These are phyloP conservation scores for Aspergillus jensenii DNA, from an alignment of 2,329 filamentous ascomycete genomes.

Conservation along the genomic window DNA sequence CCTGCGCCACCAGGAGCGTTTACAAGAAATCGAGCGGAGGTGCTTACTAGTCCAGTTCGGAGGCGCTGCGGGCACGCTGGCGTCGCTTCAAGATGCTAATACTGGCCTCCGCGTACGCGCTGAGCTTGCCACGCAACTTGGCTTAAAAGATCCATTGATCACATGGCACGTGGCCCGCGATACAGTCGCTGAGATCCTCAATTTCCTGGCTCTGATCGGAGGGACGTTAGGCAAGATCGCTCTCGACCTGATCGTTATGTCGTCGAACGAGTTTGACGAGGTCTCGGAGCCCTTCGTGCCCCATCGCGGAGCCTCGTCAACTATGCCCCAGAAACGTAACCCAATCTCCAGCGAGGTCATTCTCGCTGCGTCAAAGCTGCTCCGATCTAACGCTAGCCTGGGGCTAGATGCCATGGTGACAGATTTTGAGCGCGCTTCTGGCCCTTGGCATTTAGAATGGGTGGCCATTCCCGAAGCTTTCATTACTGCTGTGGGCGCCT, in stretches of 20 bases:
- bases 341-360: constrained; percentile 60
- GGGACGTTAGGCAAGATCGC: constrained; percentile 57
- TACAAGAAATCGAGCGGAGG: constrained; percentile 48
- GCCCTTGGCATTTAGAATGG: constrained; percentile 62
- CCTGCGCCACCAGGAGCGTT: constrained; percentile 49
- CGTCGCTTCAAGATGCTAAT: constrained; percentile 50
- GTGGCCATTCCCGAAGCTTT: constrained; percentile 56
- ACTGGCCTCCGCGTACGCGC: constrained; percentile 52
- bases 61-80: constrained; percentile 56
- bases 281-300: constrained; percentile 57
- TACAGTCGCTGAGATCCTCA: constrained; percentile 53
- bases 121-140: constrained; percentile 50
- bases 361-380: constrained; percentile 54
- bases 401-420: constrained; percentile 58
- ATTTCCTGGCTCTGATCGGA: constrained; percentile 55
- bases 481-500: constrained; percentile 52
- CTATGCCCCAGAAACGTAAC: constrained; percentile 61
- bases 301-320: constrained; percentile 55
- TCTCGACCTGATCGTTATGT: constrained; percentile 58
- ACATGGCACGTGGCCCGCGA: constrained; percentile 60
- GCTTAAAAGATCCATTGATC: constrained; percentile 50
- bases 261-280: constrained; percentile 56
- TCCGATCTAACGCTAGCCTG: constrained; percentile 53
- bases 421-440: constrained; percentile 58
- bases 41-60: constrained; percentile 56